Conservation (phyloP, 805 yeast species). For the Saturnispora gosingensis region DNA sequence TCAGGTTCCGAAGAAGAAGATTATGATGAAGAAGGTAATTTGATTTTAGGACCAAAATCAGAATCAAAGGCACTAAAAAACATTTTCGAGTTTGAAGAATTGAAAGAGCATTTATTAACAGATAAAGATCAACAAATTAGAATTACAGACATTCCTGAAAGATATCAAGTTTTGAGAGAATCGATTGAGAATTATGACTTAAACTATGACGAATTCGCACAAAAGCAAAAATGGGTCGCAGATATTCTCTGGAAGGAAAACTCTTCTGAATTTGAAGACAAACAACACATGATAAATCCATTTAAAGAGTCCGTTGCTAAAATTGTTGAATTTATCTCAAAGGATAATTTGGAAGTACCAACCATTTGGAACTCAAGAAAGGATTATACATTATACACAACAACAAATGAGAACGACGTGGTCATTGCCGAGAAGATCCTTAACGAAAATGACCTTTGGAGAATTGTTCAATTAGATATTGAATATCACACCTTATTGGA, state of each 20-base stretch:
- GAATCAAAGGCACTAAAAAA: constrained; percentile 61
- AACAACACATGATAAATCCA: constrained; percentile 32
- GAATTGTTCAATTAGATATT: constrained; percentile 74
- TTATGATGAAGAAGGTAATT: constrained; percentile 30
- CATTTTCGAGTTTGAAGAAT: constrained; percentile 90
- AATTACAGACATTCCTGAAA: constrained; percentile 82
- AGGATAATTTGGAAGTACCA: constrained; percentile 83
- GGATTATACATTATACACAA: constrained; percentile 65
- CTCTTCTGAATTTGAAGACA: constrained; percentile 31
- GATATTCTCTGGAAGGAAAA: constrained; percentile 53
- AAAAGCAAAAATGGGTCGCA: constrained; percentile 78
- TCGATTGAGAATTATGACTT: constrained; percentile 61
- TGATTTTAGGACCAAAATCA: constrained; percentile 23
- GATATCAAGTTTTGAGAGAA: constrained; percentile 72
- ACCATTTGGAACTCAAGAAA: constrained; percentile 93
- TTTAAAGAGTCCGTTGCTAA: constrained; percentile 63
- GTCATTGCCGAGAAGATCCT: constrained; percentile 44
- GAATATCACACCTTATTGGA: constrained; percentile 80
- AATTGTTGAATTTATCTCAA: constrained; percentile 61
- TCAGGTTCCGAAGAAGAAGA: constrained; percentile 27
- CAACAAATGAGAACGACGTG: constrained; percentile 29
- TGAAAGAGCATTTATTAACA: constrained; percentile 83
- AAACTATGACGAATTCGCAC: constrained; percentile 54
- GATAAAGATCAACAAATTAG: constrained; percentile 86
- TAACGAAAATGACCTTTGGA: constrained; percentile 85